Evolutionary conservation across 441 rosid species (phyloP), one percentile per base, ranked within the genome.

Genomic region (Populus hybrid): DNA sequence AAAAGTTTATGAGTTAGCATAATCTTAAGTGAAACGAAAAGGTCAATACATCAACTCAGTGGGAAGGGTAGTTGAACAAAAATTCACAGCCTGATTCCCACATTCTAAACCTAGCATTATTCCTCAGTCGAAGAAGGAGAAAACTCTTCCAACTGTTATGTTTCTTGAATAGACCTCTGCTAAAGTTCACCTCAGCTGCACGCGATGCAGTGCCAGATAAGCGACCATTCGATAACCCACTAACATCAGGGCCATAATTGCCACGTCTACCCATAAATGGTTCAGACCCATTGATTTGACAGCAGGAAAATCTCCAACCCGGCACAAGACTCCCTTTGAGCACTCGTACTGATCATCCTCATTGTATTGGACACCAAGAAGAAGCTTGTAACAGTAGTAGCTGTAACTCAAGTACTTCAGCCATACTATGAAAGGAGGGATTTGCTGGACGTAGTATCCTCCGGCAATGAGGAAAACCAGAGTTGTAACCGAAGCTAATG

Each of bases 391-490:
- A 75, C 96, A 91, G 84, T 95, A 95, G 86, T 93, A 95, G 87
- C 98, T 95, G 11, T 95, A 95, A 82, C 98, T 93, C 77, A 95
- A 76, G 80, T 95, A 95, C 87, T 95, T 95, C 26, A 95, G 93
- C 98, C 98, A 95, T 7, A 88, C 92, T 30, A 95, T 95, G 85
- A 95, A 95, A 0, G 94, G 79, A 9, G 98, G 98, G 82, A 95
- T 95, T 42, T 95, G 98, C 70, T 95, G 98, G 67, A 93, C 87
- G 75, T 93, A 95, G 79, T 93, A 95, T 36, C 98, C 98, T 67
- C 98, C 98, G 0, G 98, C 97, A 66, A 92, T 92, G 75, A 95
- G 91, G 87, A 95, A 95, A 23, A 95, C 97, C 32, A 95, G 86
- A 38, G 97, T 95, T 18, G 98, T 93, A 12, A 95, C 98, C 0